Evolutionary conservation across 225 moss, liverwort and hornwort species (phyloP).

Genomic region (Sphagnum tenellum): DNA sequence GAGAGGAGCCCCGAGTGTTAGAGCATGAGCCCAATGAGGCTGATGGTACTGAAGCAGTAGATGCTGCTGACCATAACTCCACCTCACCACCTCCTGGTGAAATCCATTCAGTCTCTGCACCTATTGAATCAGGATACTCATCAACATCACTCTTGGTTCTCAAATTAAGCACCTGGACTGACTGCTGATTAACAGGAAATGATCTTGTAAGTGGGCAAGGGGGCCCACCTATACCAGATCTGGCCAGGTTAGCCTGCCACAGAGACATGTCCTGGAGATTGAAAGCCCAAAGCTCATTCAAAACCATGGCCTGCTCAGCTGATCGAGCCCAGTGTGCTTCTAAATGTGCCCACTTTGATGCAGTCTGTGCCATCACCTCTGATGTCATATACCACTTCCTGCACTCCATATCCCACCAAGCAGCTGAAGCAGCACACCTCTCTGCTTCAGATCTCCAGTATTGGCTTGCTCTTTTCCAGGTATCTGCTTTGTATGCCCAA

Average conservation of each 20-base stretch:
- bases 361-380: slow-evolving; percentile 1
- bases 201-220: too few species aligned
- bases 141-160: slow-evolving; percentile 7
- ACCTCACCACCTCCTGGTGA: slow-evolving; percentile 3
- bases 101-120: slow-evolving; percentile 11
- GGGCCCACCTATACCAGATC: neutral
- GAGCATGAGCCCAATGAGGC: slow-evolving; percentile 5
- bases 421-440: slow-evolving; percentile 2
- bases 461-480: slow-evolving; percentile 5
- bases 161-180: slow-evolving; percentile 2
- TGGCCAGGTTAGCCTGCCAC: neutral
- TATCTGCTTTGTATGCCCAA: slow-evolving; percentile 7
- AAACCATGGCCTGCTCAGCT: slow-evolving; percentile 1
- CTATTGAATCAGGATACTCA: slow-evolving; percentile 8
- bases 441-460: slow-evolving; percentile 5
- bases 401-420: slow-evolving; percentile 6
- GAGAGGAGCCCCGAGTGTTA: slow-evolving; percentile 5
- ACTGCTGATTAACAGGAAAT: neutral
- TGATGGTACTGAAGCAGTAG: slow-evolving; percentile 3
- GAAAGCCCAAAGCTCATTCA: slow-evolving; percentile 10
- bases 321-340: slow-evolving; percentile 7
- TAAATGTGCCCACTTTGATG: neutral
- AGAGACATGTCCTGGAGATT: slow-evolving; percentile 9
- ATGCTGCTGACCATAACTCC: slow-evolving; percentile 6
- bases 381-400: neutral